phyloP scores from a whole-genome alignment of 148 eudicot species.

The Rhododendron ferrugineum region DNA sequence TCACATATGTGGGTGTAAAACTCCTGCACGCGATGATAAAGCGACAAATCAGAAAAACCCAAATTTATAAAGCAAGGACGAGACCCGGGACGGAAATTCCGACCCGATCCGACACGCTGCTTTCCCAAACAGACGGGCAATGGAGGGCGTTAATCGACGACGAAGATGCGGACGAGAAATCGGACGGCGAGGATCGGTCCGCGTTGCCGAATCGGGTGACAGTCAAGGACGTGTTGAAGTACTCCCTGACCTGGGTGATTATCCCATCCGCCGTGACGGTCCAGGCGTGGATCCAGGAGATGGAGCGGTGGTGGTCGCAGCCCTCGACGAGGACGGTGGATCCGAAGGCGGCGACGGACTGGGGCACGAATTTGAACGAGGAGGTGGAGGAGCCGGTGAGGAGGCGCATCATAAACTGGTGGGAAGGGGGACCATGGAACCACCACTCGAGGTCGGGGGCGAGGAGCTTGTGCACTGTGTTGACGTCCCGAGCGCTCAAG shows the following conservation, averaged over 20 bases:
- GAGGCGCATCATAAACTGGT: slow-evolving; percentile 68
- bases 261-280: slow-evolving; percentile 40
- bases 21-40: too few relatives aligned
- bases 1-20: too few relatives aligned
- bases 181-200: slow-evolving; percentile 3
- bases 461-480: slow-evolving; percentile 42
- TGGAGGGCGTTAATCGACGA: slow-evolving; percentile 18
- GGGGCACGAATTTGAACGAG: slow-evolving; percentile 36
- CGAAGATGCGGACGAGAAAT: background rate
- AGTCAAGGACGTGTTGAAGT: slow-evolving; percentile 39
- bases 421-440: slow-evolving; percentile 77
- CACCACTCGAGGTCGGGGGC: slow-evolving; percentile 73
- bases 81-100: slow-evolving; percentile 33
- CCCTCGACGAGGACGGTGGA: slow-evolving; percentile 57
- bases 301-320: slow-evolving; percentile 38
- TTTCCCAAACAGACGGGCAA: slow-evolving; percentile 31
- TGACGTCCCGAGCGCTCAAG: slow-evolving; percentile 45
- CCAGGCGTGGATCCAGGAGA: slow-evolving; percentile 82
- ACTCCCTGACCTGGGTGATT: slow-evolving; percentile 41
- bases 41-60: background rate
- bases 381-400: slow-evolving; percentile 40
- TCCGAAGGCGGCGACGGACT: slow-evolving; percentile 43
- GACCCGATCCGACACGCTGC: slow-evolving; percentile 23
- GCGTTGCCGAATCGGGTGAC: slow-evolving; percentile 28
- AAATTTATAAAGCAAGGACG: slow-evolving; percentile 23